Conservation (phyloP, 306 rosid genomes). For the Clitoria ternatea region DNA sequence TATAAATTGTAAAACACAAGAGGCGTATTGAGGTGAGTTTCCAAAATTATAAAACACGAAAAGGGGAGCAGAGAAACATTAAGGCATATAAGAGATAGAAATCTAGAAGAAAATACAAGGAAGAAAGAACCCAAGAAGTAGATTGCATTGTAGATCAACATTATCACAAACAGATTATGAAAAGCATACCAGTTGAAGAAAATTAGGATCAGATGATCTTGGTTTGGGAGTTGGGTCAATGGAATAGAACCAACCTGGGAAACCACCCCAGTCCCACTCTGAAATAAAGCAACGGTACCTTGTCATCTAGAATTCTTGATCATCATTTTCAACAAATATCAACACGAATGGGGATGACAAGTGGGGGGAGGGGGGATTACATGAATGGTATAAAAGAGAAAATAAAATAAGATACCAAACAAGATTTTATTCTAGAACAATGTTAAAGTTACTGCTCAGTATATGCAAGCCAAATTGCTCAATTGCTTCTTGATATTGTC, state of each 20-base stretch:
- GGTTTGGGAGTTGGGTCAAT: conserved; percentile 57
- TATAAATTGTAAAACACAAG: not conserved
- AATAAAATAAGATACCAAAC: conserved; percentile 6
- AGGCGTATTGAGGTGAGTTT: not conserved
- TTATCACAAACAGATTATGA: not conserved
- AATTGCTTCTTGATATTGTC: not conserved
- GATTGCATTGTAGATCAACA: not conserved
- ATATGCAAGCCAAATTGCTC: not conserved
- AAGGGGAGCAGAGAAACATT: not conserved
- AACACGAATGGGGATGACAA: conserved; percentile 7
- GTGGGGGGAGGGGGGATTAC: not conserved
- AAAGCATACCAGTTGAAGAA: conserved; percentile 65
- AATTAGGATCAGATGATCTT: conserved; percentile 76
- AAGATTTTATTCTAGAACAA: not conserved
- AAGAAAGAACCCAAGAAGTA: conserved; percentile 10
- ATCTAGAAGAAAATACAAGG: not conserved
- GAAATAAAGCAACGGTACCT: conserved; percentile 34
- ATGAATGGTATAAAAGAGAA: not conserved
- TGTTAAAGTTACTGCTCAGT: conserved; percentile 14
- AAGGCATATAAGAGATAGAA: not conserved
- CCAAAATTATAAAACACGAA: not conserved
- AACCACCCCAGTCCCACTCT: conserved; percentile 99
- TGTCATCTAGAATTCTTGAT: conserved; percentile 13
- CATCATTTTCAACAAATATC: conserved; percentile 15
- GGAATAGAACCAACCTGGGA: conserved; percentile 82